phyloP scores from a whole-genome alignment of 805 yeast genomes.

The Wickerhamia fluorescens region DNA sequence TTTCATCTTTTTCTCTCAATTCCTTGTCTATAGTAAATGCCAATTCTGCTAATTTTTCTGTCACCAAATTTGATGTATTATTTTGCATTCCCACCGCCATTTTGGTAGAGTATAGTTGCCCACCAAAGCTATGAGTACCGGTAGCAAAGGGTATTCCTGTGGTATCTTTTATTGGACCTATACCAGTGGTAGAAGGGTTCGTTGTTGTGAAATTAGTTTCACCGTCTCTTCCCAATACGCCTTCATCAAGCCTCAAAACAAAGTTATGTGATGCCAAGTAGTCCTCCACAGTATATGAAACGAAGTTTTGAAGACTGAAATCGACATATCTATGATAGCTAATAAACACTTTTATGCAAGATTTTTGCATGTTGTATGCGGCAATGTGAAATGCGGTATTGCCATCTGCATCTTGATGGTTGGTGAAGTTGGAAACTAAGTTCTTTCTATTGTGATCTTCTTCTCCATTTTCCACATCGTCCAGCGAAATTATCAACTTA shows the following conservation, averaged over 20 bases:
- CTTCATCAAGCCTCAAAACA: slow-evolving; percentile 15
- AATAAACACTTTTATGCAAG: slow-evolving; percentile 19
- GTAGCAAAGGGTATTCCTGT: slow-evolving; percentile 2
- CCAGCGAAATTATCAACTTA: slow-evolving; percentile 24
- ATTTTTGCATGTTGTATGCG: slow-evolving; percentile 36
- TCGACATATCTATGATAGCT: slow-evolving; percentile 17
- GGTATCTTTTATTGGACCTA: neutral
- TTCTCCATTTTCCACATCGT: slow-evolving; percentile 3
- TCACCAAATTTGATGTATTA: slow-evolving; percentile 25
- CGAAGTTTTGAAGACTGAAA: slow-evolving; percentile 18
- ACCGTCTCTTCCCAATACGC: slow-evolving; percentile 1
- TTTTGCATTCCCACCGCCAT: slow-evolving; percentile 28
- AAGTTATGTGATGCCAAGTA: slow-evolving; percentile 22
- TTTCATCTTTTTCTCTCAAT: slow-evolving; percentile 30
- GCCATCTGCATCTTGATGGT: slow-evolving; percentile 88
- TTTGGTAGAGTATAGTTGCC: slow-evolving; percentile 30
- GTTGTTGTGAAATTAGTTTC: slow-evolving; percentile 2
- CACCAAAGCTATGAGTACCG: slow-evolving; percentile 27
- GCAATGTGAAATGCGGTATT: slow-evolving; percentile 93
- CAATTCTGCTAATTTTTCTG: slow-evolving; percentile 33
- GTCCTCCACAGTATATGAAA: slow-evolving; percentile 19
- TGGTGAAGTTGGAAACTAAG: slow-evolving; percentile 47
- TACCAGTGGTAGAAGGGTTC: slow-evolving; percentile 1
- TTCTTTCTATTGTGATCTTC: slow-evolving; percentile 13
- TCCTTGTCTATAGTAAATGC: slow-evolving; percentile 33